These are phyloP conservation scores for Calonectria henricotiae DNA, from an alignment of 2,329 filamentous ascomycete species.

Conservation along the genomic window DNA sequence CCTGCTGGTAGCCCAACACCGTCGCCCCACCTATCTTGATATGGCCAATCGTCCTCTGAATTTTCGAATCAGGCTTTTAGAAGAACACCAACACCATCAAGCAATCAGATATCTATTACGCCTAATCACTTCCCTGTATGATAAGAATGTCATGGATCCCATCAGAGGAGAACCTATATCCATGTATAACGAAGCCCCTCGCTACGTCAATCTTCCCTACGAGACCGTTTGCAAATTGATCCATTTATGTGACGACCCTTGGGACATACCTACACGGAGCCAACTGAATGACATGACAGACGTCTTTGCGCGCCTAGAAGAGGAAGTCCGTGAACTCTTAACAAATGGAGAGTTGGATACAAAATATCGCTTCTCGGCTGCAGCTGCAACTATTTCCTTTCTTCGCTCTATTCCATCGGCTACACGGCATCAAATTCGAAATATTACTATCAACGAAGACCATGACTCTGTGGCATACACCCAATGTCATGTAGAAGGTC, in stretches of 20 bases:
- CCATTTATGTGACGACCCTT: background rate
- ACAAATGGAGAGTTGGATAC: background rate
- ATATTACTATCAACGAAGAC: slow-evolving; percentile 31
- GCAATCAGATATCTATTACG: background rate
- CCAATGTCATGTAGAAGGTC: slow-evolving; percentile 8
- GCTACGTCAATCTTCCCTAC: background rate
- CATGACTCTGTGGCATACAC: background rate
- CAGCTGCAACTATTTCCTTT: slow-evolving; percentile 34
- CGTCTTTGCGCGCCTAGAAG: background rate
- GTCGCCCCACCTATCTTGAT: background rate
- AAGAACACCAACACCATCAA: background rate
- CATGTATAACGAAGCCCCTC: background rate
- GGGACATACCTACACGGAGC: no score
- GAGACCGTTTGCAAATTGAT: background rate
- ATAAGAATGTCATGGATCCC: background rate
- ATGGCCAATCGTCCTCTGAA: background rate
- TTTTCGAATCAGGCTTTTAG: background rate
- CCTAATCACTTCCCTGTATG: background rate
- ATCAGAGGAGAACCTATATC: background rate
- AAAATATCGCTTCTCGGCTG: slow-evolving; percentile 38
- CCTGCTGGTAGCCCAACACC: background rate
- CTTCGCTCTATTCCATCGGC: background rate
- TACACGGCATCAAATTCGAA: slow-evolving; percentile 14
- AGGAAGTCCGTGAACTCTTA: background rate
- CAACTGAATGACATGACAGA: background rate